Conservation (phyloP, 768 basidiomycete genomes). For the Dacryopinax spathularia region DNA sequence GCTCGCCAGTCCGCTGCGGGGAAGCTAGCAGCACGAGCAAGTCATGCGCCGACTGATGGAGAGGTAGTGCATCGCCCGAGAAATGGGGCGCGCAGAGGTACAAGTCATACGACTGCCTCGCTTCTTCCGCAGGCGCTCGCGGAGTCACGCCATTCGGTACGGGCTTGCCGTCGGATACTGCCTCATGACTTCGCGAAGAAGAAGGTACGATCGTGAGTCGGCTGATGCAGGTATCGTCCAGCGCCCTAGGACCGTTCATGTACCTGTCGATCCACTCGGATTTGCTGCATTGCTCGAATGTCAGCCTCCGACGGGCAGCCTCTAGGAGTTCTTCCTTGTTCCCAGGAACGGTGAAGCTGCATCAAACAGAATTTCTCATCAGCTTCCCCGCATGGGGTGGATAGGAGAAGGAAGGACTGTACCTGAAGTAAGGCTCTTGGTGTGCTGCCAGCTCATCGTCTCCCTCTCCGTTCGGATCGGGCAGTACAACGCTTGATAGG, state of each 20-base stretch:
- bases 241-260: not conserved
- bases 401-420: not conserved
- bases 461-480: no score
- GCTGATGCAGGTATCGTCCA: not conserved
- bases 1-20: not conserved
- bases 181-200: not conserved
- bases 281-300: not conserved
- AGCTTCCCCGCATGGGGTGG: not conserved
- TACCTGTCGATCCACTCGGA: not conserved
- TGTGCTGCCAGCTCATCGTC: constrained; percentile 18
- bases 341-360: not conserved
- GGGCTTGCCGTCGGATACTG: no score
- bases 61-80: constrained; percentile 74
- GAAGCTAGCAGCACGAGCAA: constrained; percentile 47
- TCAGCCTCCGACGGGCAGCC: not conserved
- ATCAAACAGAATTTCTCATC: not conserved
- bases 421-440: not conserved
- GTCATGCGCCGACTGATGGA: constrained; percentile 69
- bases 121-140: not conserved
- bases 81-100: constrained; percentile 68
- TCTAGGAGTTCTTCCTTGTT: not conserved
- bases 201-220: not conserved
- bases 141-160: not conserved
- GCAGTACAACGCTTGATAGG: constrained; percentile 44
- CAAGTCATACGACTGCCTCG: constrained; percentile 34